Evolutionary conservation across 169 alveolate genomes (phyloP).

Genomic region (Perkinsus chesapeaki): DNA sequence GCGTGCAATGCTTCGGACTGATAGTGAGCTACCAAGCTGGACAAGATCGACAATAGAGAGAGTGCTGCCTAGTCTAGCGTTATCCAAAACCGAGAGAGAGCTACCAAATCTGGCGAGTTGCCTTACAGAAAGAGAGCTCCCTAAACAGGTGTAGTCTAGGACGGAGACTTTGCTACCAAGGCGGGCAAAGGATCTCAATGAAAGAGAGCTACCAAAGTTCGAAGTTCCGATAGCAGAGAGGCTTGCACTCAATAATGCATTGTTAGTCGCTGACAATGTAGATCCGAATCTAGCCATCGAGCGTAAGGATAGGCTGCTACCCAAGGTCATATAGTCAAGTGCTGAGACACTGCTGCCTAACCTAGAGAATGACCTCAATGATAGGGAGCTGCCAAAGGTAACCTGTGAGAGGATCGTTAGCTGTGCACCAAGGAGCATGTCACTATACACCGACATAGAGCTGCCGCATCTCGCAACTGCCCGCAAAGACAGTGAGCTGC

Average conservation of each 20-base stretch:
- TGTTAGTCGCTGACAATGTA: background rate
- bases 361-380: background rate
- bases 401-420: background rate
- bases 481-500: background rate
- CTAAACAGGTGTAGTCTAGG: background rate
- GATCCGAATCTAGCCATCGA: background rate
- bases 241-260: background rate
- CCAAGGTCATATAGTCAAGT: background rate
- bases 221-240: background rate
- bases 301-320: background rate
- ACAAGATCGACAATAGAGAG: background rate
- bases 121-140: background rate
- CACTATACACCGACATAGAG: background rate
- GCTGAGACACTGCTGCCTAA: background rate
- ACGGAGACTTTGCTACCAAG: background rate
- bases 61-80: background rate
- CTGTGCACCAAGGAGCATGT: background rate
- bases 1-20: background rate
- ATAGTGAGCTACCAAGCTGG: background rate
- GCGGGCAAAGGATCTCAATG: background rate
- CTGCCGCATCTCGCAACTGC: background rate
- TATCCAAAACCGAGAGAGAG: background rate
- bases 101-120: background rate
- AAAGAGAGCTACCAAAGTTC: background rate
- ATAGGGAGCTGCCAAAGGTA: background rate